Base-by-base conservation (phyloP, 2,329 filamentous ascomycete species). In the Aspergillus pseudoviridinutans region DNA sequence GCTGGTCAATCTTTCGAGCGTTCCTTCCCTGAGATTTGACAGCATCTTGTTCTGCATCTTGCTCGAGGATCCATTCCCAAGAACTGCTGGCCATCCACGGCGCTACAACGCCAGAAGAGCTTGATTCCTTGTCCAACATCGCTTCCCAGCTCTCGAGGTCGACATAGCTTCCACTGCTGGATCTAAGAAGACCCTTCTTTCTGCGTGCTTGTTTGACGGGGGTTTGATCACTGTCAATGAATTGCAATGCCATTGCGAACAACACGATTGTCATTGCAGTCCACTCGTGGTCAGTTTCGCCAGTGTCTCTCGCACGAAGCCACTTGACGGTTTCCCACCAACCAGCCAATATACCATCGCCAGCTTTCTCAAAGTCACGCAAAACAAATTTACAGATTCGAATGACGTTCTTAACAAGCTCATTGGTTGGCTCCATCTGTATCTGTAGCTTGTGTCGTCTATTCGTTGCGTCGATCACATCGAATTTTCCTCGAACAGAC, bases 261-360 rank as follows among this genome's bases (percentile, higher is more conserved):
- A 92, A 72, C 9, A 88, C 78, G 9, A 89, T 79, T 3, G 85
- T 79, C 50, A 89, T 70, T 2, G 86, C 84, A 3, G 87, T 88
- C 89, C 89, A 92, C 71, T 92, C 90, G 1, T 76, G 57, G 60
- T 88, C 81, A 3, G 74, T 72, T 14, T 79, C 69, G 7, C 76
- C 68, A 3, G 80, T 74, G 3, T 80, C 76, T 56, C 81, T 80
- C 10, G 74, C 62, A 42, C 77, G 76, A 44, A 90, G 77, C 89
- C 89, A 93, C 60, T 85, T 84, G 74, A 89, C 82, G 22, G 84
- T 80, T 68, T 90, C 87, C 82, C 89, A 89, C 88, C 89, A 92
- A 2, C 83, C 85, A 9, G 86, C 81, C 56, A 90, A 75, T 9
- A 91, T 74, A 27, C 79, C 78, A 79, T 89, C 76, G 78, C 87